Evolutionary conservation across 2,329 filamentous ascomycete species (phyloP).

Genomic region (Aureobasidium mangrovei): DNA sequence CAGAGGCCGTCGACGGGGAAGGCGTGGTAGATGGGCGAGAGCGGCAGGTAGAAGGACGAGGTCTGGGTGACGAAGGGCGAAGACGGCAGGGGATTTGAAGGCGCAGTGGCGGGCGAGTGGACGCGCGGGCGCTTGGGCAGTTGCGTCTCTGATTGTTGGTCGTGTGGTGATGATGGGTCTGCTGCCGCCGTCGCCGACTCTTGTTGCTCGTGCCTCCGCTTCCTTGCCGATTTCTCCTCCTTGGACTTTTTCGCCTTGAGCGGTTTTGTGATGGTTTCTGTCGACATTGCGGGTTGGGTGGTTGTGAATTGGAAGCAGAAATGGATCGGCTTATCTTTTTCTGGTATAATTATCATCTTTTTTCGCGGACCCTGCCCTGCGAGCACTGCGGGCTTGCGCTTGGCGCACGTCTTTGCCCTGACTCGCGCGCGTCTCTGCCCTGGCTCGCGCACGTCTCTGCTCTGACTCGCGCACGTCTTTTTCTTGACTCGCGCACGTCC

Average conservation of each 20-base stretch:
- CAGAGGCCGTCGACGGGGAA: slow-evolving; percentile 62
- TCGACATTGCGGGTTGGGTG: slow-evolving; percentile 18
- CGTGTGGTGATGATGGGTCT: slow-evolving; percentile 15
- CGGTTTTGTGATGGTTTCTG: slow-evolving; percentile 15
- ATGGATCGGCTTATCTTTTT: no score
- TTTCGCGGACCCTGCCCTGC: no score
- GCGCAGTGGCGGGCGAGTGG: neutral
- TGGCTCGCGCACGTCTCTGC: no score
- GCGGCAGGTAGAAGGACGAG: slow-evolving; percentile 68
- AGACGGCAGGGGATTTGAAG: slow-evolving; percentile 21
- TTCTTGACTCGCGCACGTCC: no score
- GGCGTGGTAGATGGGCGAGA: slow-evolving; percentile 62
- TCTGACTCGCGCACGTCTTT: no score
- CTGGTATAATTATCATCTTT: no score
- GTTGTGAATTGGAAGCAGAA: no score
- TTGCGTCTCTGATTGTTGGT: slow-evolving; percentile 5
- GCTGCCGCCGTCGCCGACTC: slow-evolving; percentile 12
- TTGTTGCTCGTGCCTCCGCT: slow-evolving; percentile 17
- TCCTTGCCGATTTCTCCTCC: slow-evolving; percentile 27
- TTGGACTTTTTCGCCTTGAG: slow-evolving; percentile 34
- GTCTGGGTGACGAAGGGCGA: slow-evolving; percentile 74
- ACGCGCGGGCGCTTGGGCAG: slow-evolving; percentile 9
- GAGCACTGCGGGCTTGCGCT: no score
- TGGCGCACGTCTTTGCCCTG: no score
- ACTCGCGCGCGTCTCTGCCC: no score